Conservation (phyloP, 176 grass and related monocot species). For the Carex pumila region DNA sequence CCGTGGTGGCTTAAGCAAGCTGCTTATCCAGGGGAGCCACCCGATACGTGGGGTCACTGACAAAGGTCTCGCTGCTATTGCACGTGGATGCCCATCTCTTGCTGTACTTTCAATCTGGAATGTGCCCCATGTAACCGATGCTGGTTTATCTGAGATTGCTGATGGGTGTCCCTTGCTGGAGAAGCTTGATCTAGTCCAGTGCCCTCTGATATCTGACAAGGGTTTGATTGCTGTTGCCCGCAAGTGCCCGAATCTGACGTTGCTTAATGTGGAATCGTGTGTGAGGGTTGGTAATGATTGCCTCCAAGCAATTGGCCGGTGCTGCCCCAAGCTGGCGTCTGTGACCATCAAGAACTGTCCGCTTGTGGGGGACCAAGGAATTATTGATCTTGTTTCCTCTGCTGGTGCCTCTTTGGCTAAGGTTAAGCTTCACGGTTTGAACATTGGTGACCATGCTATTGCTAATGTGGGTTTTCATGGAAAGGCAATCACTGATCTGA, state of each 20-base stretch:
- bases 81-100: slow-evolving; percentile 50
- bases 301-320: slow-evolving; percentile 43
- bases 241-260: slow-evolving; percentile 57
- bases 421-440: slow-evolving; percentile 66
- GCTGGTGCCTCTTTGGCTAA: slow-evolving; percentile 40
- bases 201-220: slow-evolving; percentile 78
- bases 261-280: slow-evolving; percentile 50
- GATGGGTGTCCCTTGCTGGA: slow-evolving; percentile 60
- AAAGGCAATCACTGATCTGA: slow-evolving; percentile 56
- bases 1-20: slow-evolving; percentile 41
- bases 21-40: slow-evolving; percentile 56
- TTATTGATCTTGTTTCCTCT: slow-evolving; percentile 55
- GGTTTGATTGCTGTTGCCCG: slow-evolving; percentile 40
- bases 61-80: slow-evolving; percentile 53
- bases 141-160: slow-evolving; percentile 56
- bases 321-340: slow-evolving; percentile 58
- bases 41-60: slow-evolving; percentile 64
- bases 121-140: slow-evolving; percentile 54
- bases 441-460: slow-evolving; percentile 69
- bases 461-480: slow-evolving; percentile 77
- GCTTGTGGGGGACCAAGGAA: slow-evolving; percentile 59
- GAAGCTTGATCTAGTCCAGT: slow-evolving; percentile 58
- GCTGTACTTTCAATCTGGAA: slow-evolving; percentile 58
- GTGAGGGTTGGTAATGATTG: slow-evolving; percentile 52
- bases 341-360: slow-evolving; percentile 74